Conservation (phyloP, 2,329 filamentous ascomycete genomes). For the Trichoderma arundinaceum region DNA sequence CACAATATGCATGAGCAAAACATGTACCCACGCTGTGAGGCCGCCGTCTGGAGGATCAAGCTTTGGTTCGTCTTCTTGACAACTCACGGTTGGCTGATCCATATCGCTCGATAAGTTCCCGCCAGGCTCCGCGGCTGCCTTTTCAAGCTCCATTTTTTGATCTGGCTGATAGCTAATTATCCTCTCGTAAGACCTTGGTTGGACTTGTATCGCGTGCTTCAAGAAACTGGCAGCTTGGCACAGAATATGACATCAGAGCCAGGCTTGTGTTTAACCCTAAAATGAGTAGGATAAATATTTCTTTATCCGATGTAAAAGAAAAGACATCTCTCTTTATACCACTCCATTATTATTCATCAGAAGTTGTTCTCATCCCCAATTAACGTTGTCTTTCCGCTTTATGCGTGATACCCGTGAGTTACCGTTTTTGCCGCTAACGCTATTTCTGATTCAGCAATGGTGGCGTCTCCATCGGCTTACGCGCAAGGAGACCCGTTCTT, state of each 20-base stretch:
- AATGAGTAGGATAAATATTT: neutral
- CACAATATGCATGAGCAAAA: constrained; percentile 12
- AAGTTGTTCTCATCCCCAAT: neutral
- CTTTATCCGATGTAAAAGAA: neutral
- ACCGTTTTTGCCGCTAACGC: constrained; percentile 3
- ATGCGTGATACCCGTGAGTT: constrained; percentile 22
- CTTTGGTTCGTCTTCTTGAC: neutral
- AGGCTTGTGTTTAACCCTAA: neutral
- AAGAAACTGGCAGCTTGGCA: too few species aligned
- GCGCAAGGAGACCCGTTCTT: neutral
- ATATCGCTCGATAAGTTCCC: neutral
- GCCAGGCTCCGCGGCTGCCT: neutral
- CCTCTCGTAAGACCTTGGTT: neutral
- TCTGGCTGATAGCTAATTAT: neutral
- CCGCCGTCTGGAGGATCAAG: constrained; percentile 7
- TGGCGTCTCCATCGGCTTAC: neutral
- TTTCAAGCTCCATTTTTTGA: neutral
- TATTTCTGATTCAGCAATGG: neutral
- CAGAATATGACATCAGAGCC: neutral
- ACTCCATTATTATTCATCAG: neutral
- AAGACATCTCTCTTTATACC: neutral
- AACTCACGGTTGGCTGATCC: neutral
- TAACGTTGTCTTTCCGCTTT: constrained; percentile 6
- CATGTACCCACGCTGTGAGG: neutral
- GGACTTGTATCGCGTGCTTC: neutral